Evolutionary conservation across 208 protist species (phyloP).

Genomic region (Porcisia deanei): DNA sequence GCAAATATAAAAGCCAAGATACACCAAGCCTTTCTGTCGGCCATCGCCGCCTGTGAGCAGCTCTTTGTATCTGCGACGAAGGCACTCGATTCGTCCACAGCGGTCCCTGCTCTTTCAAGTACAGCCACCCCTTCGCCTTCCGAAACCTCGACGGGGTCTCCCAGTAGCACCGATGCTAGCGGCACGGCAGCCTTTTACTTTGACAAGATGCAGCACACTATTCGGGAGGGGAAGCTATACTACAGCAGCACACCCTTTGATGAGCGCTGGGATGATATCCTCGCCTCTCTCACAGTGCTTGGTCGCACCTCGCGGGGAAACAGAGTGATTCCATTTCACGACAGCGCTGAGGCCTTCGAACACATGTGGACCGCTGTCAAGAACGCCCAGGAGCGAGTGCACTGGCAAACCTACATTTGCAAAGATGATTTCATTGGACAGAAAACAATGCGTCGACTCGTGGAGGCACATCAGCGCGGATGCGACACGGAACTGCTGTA

Average conservation of each 20-base stretch:
- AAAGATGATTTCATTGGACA: slow-evolving; percentile 88
- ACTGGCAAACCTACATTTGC: slow-evolving; percentile 95
- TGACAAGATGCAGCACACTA: slow-evolving; percentile 28
- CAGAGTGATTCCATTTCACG: slow-evolving; percentile 57
- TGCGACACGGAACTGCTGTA: slow-evolving; percentile 87
- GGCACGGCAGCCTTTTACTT: slow-evolving; percentile 30
- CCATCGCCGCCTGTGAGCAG: slow-evolving; percentile 13
- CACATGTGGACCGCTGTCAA: slow-evolving; percentile 90
- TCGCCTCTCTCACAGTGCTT: slow-evolving; percentile 52
- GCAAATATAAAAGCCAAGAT: slow-evolving; percentile 23
- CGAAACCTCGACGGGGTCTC: neutral
- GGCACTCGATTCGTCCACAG: neutral
- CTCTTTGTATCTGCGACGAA: neutral
- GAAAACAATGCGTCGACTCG: slow-evolving; percentile 67
- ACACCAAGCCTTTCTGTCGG: slow-evolving; percentile 17
- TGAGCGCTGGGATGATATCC: slow-evolving; percentile 77
- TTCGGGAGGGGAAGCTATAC: slow-evolving; percentile 32
- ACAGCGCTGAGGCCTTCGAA: slow-evolving; percentile 82
- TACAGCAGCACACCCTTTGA: slow-evolving; percentile 58
- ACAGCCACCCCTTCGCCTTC: neutral
- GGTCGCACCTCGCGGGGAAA: slow-evolving; percentile 70
- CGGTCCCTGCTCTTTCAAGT: neutral
- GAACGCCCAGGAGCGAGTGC: slow-evolving; percentile 58
- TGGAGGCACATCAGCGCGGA: slow-evolving; percentile 66
- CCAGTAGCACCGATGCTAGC: neutral